phyloP scores from a whole-genome alignment of 495 filamentous ascomycete genomes.

The Penicillium egyptiacum region DNA sequence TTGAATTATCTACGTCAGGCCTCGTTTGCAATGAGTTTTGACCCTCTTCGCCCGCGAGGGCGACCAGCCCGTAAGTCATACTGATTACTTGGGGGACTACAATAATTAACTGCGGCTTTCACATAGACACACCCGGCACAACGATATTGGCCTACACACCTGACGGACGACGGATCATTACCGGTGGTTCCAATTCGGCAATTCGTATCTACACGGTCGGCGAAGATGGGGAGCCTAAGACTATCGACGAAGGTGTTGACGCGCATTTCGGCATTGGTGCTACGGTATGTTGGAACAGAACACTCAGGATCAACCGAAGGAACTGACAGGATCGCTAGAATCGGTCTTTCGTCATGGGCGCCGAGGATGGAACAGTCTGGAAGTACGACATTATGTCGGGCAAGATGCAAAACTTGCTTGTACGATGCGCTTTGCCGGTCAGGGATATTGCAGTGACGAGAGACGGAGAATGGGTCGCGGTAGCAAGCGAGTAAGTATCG shows the following conservation, averaged over 20 bases:
- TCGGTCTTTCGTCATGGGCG: constrained; percentile 80
- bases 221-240: constrained; percentile 84
- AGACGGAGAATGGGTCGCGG: constrained; percentile 84
- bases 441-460: constrained; percentile 81
- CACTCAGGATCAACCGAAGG: neutral
- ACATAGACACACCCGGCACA: constrained; percentile 63
- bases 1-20: neutral
- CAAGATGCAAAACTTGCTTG: constrained; percentile 72
- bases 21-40: constrained; percentile 36
- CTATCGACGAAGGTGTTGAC: constrained; percentile 84
- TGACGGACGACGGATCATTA: constrained; percentile 69
- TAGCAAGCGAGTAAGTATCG: constrained; percentile 79
- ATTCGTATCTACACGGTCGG: constrained; percentile 89
- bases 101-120: constrained; percentile 4
- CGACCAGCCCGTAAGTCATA: constrained; percentile 46
- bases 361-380: constrained; percentile 91
- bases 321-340: constrained; percentile 46
- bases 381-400: constrained; percentile 78
- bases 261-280: constrained; percentile 75
- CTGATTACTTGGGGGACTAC: neutral
- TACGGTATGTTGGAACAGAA: constrained; percentile 50
- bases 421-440: constrained; percentile 78
- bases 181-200: constrained; percentile 85
- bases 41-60: constrained; percentile 44
- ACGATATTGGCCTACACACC: constrained; percentile 69